These are phyloP conservation scores for Colletotrichum agaves DNA, from an alignment of 2,329 filamentous ascomycete species.

Conservation along the genomic window DNA sequence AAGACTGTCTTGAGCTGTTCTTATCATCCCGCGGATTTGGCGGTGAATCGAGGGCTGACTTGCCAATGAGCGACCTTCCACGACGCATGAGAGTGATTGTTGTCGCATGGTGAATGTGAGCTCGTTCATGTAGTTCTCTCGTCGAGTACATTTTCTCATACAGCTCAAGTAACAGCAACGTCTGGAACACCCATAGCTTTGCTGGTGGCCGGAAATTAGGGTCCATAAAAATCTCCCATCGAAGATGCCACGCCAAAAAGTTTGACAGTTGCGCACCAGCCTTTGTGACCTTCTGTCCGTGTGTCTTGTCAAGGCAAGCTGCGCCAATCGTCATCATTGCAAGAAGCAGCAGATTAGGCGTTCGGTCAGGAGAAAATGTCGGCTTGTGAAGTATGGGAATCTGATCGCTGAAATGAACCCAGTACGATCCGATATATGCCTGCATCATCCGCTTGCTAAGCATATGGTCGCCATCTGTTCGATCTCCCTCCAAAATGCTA, in stretches of 20 bases:
- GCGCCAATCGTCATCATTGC: conserved; percentile 94
- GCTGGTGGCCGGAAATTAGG: conserved; percentile 89
- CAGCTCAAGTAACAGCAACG: conserved; percentile 85
- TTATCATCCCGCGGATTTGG: conserved; percentile 75
- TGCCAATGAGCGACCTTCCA: conserved; percentile 89
- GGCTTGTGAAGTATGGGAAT: conserved; percentile 94
- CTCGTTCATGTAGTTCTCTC: conserved; percentile 88
- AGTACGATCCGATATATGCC: conserved; percentile 91
- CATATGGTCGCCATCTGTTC: conserved; percentile 71
- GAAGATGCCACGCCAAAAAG: conserved; percentile 91
- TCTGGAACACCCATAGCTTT: conserved; percentile 96
- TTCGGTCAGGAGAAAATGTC: conserved; percentile 89
- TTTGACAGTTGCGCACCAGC: conserved; percentile 86
- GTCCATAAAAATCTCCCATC: conserved; percentile 96
- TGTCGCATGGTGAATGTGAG: conserved; percentile 96
- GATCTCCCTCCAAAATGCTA: conserved; percentile 81
- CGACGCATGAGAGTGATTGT: conserved; percentile 95
- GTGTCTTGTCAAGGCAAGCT: conserved; percentile 85
- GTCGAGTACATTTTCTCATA: conserved; percentile 99
- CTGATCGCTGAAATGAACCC: conserved; percentile 94
- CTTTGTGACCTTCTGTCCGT: conserved; percentile 78
- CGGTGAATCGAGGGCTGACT: conserved; percentile 85
- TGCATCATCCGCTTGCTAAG: conserved; percentile 96
- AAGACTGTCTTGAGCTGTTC: conserved; percentile 69
- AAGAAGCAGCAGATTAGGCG: conserved; percentile 84